phyloP scores from a whole-genome alignment of 371 early-diverging fungal genomes.

The Umbelopsis sp. region DNA sequence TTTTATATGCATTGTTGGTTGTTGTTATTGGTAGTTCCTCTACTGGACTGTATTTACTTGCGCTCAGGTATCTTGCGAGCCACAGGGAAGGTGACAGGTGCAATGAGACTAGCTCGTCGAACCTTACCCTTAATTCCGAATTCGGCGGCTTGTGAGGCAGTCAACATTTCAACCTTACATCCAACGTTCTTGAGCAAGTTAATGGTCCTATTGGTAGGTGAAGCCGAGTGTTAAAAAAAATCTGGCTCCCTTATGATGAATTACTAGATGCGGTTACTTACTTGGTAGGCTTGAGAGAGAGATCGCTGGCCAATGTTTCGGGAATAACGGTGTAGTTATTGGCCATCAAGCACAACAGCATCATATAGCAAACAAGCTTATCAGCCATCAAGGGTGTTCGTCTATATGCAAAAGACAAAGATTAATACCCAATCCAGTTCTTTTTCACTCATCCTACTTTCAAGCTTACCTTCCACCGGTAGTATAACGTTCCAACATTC shows the following conservation, averaged over 20 bases:
- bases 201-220: neutral
- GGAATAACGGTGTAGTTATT: conserved; percentile 72
- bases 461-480: conserved; percentile 18
- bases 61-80: conserved; percentile 18
- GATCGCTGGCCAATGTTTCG: conserved; percentile 64
- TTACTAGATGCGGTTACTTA: conserved; percentile 11
- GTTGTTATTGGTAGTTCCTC: neutral
- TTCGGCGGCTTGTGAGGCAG: neutral
- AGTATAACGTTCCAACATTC: conserved; percentile 69
- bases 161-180: conserved; percentile 12
- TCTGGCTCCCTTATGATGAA: neutral
- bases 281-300: conserved; percentile 59
- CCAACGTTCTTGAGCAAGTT: conserved; percentile 14
- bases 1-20: neutral
- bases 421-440: neutral
- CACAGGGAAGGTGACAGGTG: conserved; percentile 11
- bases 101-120: conserved; percentile 15
- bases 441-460: neutral
- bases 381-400: conserved; percentile 74
- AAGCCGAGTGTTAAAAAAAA: neutral
- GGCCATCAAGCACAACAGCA: conserved; percentile 70
- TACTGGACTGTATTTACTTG: neutral
- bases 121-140: conserved; percentile 9
- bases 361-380: conserved; percentile 78
- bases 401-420: conserved; percentile 32